Percentiles rank a stretch among this genome's conserved stretches.
Conservation (phyloP, 2,329 filamentous ascomycete species). For the Exserohilum turcica region DNA sequence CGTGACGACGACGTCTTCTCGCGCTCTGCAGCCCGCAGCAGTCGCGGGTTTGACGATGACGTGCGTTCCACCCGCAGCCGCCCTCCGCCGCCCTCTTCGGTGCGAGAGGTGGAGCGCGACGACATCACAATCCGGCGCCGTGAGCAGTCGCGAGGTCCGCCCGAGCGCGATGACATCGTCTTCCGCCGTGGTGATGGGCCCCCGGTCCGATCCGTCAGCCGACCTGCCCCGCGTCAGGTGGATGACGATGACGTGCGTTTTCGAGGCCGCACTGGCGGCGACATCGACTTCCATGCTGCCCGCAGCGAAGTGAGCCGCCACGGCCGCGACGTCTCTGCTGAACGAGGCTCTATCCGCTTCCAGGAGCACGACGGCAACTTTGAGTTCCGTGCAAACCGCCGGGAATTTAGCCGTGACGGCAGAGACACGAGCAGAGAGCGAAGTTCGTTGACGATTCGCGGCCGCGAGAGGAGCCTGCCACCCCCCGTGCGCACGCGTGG, state of each 20-base stretch:
- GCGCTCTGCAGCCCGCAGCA: conserved; percentile 35
- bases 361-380: conserved; percentile 48
- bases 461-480: conserved; percentile 45
- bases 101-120: conserved; percentile 42
- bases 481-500: conserved; percentile 42
- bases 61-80: conserved; percentile 43
- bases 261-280: conserved; percentile 44
- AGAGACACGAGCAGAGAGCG: conserved; percentile 42
- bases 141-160: conserved; percentile 42
- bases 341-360: conserved; percentile 39
- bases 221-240: conserved; percentile 42
- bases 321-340: conserved; percentile 30
- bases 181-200: conserved; percentile 52
- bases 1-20: conserved; percentile 49
- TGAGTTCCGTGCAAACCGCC: conserved; percentile 44
- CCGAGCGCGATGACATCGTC: conserved; percentile 49
- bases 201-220: conserved; percentile 22
- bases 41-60: conserved; percentile 50
- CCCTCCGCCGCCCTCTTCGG: conserved; percentile 32
- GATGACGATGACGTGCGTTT: conserved; percentile 57
- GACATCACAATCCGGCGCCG: conserved; percentile 46
- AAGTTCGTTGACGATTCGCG: conserved; percentile 43
- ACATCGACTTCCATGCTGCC: conserved; percentile 40
- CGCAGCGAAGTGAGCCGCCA: conserved; percentile 32
- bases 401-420: conserved; percentile 44